Conservation (phyloP, 805 yeast genomes). For the Kodamaea jinghongensis region DNA sequence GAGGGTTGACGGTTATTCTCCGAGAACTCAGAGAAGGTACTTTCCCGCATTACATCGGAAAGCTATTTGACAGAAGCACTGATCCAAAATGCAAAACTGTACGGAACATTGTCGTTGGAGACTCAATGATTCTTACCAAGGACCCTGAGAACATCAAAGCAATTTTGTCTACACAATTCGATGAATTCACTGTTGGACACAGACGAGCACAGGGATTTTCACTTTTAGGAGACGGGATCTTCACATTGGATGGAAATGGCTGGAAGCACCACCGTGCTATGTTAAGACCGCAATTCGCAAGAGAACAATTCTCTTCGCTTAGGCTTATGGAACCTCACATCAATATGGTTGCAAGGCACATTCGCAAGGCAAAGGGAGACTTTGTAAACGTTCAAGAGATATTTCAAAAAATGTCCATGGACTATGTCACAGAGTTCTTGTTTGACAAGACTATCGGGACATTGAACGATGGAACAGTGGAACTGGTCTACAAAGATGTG, state of each 20-base stretch:
- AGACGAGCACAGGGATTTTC: constrained; percentile 15
- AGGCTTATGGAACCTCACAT: constrained; percentile 14
- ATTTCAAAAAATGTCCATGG: constrained; percentile 10
- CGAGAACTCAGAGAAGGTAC: not conserved
- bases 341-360: constrained; percentile 11
- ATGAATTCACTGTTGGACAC: constrained; percentile 17
- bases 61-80: not conserved
- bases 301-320: constrained; percentile 16
- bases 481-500: constrained; percentile 3
- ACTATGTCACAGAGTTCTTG: constrained; percentile 15
- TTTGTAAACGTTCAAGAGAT: constrained; percentile 7
- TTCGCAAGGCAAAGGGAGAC: not conserved
- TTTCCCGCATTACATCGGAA: not conserved
- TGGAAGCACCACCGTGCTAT: constrained; percentile 21
- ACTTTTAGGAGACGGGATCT: constrained; percentile 18
- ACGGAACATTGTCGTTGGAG: constrained; percentile 5
- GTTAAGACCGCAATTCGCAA: constrained; percentile 18
- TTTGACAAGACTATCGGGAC: constrained; percentile 12
- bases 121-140: constrained; percentile 12
- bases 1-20: not conserved
- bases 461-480: constrained; percentile 10
- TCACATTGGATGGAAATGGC: constrained; percentile 17
- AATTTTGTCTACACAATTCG: constrained; percentile 18
- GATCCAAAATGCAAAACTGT: not conserved
- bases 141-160: constrained; percentile 22